Percentiles rank a stretch among this genome's conserved stretches.
phyloP scores from a whole-genome alignment of 2,329 filamentous ascomycete species.

The Diaporthe humulicola region DNA sequence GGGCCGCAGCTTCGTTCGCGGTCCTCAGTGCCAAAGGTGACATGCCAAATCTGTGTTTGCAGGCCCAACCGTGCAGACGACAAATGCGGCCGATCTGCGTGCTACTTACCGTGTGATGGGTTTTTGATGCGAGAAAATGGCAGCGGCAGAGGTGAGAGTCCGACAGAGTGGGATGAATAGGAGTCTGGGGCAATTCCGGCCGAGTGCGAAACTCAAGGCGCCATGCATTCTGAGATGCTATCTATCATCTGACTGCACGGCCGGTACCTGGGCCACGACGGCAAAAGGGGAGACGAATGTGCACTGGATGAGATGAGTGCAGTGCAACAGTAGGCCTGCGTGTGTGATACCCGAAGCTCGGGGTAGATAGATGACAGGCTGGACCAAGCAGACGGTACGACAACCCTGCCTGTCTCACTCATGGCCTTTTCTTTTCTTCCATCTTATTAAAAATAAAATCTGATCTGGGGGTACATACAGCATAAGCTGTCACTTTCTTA shows the following conservation, averaged over 20 bases:
- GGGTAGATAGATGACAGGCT: background rate
- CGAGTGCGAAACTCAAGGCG: background rate
- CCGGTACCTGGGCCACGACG: background rate
- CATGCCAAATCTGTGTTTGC: background rate
- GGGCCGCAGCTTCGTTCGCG: background rate
- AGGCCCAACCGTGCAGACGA: background rate
- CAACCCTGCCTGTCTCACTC: background rate
- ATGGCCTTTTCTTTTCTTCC: background rate
- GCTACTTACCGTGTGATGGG: background rate
- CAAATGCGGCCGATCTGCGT: background rate
- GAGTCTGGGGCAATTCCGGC: background rate
- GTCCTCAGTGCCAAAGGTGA: background rate
- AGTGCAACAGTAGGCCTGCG: background rate
- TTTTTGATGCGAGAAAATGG: background rate
- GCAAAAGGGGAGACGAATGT: background rate
- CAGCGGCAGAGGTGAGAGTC: background rate
- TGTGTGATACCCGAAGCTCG: background rate
- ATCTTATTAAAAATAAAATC: background rate
- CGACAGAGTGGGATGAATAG: background rate
- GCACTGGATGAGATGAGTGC: background rate
- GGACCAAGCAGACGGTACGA: background rate
- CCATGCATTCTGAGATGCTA: background rate
- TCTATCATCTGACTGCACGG: slow-evolving; percentile 5
- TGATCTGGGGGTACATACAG: background rate
- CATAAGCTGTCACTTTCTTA: slow-evolving; percentile 1